phyloP scores from a whole-genome alignment of 2,329 filamentous ascomycete genomes.

The Pestalotiopsis sp. region DNA sequence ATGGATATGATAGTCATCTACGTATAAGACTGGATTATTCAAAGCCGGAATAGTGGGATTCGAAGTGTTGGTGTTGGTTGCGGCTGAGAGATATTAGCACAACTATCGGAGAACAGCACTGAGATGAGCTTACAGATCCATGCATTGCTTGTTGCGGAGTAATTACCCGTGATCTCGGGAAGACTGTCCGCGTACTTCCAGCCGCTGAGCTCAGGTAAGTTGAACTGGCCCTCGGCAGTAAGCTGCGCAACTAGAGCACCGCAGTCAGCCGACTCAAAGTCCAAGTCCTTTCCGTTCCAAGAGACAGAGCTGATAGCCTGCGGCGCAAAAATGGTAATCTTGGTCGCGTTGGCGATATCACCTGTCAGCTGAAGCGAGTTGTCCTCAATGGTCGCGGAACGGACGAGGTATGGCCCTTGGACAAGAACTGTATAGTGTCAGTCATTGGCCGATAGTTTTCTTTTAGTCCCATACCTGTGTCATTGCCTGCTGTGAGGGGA shows the following conservation, averaged over 20 bases:
- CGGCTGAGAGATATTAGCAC: constrained; percentile 30
- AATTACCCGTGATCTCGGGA: constrained; percentile 46
- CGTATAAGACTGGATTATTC: constrained; percentile 58
- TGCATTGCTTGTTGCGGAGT: constrained; percentile 42
- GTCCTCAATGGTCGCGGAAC: constrained; percentile 39
- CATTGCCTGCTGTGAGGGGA: constrained; percentile 44
- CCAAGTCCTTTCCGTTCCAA: constrained; percentile 51
- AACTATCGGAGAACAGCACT: neutral
- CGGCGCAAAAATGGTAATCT: constrained; percentile 50
- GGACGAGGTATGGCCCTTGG: constrained; percentile 55
- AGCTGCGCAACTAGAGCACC: constrained; percentile 31
- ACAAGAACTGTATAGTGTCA: constrained; percentile 45
- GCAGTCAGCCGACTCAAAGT: constrained; percentile 26
- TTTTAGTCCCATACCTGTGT: constrained; percentile 40
- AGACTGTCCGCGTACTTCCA: constrained; percentile 53
- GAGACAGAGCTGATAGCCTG: constrained; percentile 44
- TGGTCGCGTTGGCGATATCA: constrained; percentile 43
- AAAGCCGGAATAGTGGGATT: constrained; percentile 49
- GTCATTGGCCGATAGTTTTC: neutral
- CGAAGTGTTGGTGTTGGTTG: constrained; percentile 50
- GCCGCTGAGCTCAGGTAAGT: constrained; percentile 41
- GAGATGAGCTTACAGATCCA: constrained; percentile 41
- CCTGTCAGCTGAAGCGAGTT: constrained; percentile 45
- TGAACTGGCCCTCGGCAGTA: constrained; percentile 28
- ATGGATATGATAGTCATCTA: constrained; percentile 59